A percentile compares a stretch with the other conserved stretches of the same genome.
Conservation (phyloP, 2,329 filamentous ascomycete genomes). For the Colletotrichum liaoningense region DNA sequence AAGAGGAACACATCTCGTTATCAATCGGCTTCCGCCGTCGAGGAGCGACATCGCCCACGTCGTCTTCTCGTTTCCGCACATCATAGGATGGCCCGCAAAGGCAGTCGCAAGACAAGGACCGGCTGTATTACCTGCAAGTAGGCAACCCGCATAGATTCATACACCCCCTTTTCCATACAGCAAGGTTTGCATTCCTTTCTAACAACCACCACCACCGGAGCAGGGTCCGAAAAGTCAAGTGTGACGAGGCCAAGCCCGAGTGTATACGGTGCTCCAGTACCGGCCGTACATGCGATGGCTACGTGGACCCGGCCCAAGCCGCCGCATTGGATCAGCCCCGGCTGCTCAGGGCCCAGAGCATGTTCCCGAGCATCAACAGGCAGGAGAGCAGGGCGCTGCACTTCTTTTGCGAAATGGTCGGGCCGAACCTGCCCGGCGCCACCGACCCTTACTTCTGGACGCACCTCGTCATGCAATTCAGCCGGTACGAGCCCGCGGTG, state of each 20-base stretch:
- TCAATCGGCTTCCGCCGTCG: neutral
- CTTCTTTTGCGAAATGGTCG: constrained; percentile 29
- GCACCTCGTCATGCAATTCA: constrained; percentile 57
- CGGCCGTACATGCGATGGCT: constrained; percentile 68
- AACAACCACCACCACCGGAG: neutral
- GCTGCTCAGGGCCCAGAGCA: neutral
- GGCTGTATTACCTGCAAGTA: constrained; percentile 68
- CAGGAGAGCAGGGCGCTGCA: constrained; percentile 24
- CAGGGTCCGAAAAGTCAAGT: constrained; percentile 67
- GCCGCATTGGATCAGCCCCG: constrained; percentile 28
- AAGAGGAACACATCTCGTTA: neutral
- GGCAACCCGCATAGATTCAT: constrained; percentile 36
- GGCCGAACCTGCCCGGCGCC: constrained; percentile 21
- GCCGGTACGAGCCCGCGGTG: constrained; percentile 56
- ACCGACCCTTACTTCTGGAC: constrained; percentile 52
- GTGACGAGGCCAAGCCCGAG: constrained; percentile 64
- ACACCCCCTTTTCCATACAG: neutral
- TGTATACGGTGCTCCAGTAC: constrained; percentile 65
- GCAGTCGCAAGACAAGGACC: constrained; percentile 57
- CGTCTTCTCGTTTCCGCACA: neutral
- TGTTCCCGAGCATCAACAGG: neutral
- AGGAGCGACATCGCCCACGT: neutral
- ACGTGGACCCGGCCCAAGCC: constrained; percentile 40
- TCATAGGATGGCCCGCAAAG: constrained; percentile 44
- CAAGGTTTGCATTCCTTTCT: neutral